These are phyloP conservation scores for Thyridium curvatum DNA, from an alignment of 2,329 filamentous ascomycete species.

Conservation along the genomic window DNA sequence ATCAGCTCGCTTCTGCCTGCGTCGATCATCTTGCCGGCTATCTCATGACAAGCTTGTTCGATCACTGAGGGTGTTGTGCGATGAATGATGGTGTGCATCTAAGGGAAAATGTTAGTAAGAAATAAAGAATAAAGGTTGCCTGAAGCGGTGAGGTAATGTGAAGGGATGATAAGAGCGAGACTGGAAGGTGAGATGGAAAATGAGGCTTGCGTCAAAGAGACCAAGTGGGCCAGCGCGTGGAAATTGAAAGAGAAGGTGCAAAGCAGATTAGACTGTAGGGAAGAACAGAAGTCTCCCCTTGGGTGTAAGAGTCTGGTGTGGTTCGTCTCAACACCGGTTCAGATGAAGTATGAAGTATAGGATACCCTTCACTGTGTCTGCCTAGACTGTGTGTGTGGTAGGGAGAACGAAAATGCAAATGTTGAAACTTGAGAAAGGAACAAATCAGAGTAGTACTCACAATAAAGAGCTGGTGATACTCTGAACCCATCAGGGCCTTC, in stretches of 20 bases:
- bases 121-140: too few relatives aligned
- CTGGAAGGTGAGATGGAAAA: not conserved
- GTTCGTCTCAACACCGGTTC: too few relatives aligned
- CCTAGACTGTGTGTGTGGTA: not conserved
- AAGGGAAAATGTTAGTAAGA: constrained; percentile 14
- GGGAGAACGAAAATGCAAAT: constrained; percentile 2
- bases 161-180: not conserved
- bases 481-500: constrained; percentile 41
- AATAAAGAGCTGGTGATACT: constrained; percentile 46
- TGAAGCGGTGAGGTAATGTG: not conserved
- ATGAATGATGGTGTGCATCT: constrained; percentile 45
- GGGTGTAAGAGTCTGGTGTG: too few relatives aligned
- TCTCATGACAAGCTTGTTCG: constrained; percentile 32
- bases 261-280: too few relatives aligned
- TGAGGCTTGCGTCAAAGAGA: too few relatives aligned
- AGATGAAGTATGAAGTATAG: too few relatives aligned
- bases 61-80: constrained; percentile 31
- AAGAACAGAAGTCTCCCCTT: too few relatives aligned
- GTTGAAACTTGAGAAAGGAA: constrained; percentile 3
- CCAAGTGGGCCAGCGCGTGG: too few relatives aligned
- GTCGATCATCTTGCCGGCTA: constrained; percentile 35
- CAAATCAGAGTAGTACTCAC: constrained; percentile 35
- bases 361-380: too few relatives aligned
- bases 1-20: constrained; percentile 35
- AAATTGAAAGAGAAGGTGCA: too few relatives aligned